phyloP scores from a whole-genome alignment of 2,329 filamentous ascomycete genomes.

The Trichoderma sp. region DNA sequence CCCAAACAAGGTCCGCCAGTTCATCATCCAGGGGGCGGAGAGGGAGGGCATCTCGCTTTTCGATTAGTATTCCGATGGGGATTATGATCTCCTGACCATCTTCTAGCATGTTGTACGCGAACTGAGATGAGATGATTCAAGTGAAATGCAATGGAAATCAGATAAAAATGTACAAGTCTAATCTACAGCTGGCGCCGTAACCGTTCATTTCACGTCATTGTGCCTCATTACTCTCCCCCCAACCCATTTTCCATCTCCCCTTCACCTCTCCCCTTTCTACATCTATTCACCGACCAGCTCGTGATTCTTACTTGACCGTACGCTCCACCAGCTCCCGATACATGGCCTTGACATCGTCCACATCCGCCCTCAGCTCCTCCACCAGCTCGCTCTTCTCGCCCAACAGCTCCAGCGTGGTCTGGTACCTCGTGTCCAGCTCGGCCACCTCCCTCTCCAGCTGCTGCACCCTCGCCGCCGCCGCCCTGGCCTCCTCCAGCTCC shows the following conservation, averaged over 20 bases:
- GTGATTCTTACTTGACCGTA: constrained; percentile 66
- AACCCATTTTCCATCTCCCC: neutral
- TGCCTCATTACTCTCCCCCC: constrained; percentile 1
- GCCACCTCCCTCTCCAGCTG: constrained; percentile 69
- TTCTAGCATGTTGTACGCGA: constrained; percentile 30
- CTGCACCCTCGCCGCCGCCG: constrained; percentile 60
- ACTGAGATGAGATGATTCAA: too few relatives aligned
- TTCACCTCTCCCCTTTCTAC: neutral
- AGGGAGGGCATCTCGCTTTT: constrained; percentile 74
- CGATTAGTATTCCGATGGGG: constrained; percentile 10
- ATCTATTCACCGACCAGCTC: neutral
- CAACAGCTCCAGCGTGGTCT: constrained; percentile 89
- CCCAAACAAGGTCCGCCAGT: constrained; percentile 67
- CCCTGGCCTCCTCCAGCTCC: constrained; percentile 73
- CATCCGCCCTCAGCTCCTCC: constrained; percentile 85
- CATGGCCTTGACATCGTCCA: constrained; percentile 92
- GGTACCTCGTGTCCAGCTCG: constrained; percentile 75
- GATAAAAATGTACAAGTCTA: constrained; percentile 26
- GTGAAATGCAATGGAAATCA: too few relatives aligned
- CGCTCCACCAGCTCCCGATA: constrained; percentile 90
- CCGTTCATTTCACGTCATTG: constrained; percentile 18
- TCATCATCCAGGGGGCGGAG: constrained; percentile 77
- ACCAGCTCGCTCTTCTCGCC: constrained; percentile 97
- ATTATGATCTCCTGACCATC: constrained; percentile 19
- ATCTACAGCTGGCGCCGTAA: constrained; percentile 21